Percentiles rank a stretch among this genome's conserved stretches.
Evolutionary conservation across 1,139 yeast species (phyloP).

Genomic region (Taiozyma sp.): DNA sequence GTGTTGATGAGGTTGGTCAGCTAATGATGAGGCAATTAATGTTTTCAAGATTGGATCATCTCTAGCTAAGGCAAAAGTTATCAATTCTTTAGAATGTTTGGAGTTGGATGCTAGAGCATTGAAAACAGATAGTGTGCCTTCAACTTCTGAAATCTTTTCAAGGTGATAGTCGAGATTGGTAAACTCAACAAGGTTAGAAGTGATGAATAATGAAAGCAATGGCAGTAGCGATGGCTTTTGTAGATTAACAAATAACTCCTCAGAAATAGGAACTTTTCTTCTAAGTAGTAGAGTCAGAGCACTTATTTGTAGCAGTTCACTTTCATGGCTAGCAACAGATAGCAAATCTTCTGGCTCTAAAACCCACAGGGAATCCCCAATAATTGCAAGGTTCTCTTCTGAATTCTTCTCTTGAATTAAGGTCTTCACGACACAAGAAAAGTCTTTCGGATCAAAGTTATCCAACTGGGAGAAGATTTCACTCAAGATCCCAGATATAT

Average conservation of each 20-base stretch:
- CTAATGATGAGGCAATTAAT: slow-evolving; percentile 16
- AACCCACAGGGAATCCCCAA: slow-evolving; percentile 19
- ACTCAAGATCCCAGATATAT: slow-evolving; percentile 31
- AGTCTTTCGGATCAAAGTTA: slow-evolving; percentile 12
- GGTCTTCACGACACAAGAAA: slow-evolving; percentile 6
- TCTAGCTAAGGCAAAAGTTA: slow-evolving; percentile 6
- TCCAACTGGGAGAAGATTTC: slow-evolving; percentile 36
- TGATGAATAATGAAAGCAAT: slow-evolving; percentile 7
- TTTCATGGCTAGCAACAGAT: not conserved
- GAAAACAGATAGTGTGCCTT: slow-evolving; percentile 5
- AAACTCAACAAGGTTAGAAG: slow-evolving; percentile 12
- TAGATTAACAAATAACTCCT: slow-evolving; percentile 4
- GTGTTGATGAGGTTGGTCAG: not conserved
- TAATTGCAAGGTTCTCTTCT: slow-evolving; percentile 6
- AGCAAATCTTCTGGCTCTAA: slow-evolving; percentile 13
- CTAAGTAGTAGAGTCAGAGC: slow-evolving; percentile 10
- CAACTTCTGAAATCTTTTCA: not conserved
- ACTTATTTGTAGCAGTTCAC: slow-evolving; percentile 6
- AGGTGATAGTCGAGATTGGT: slow-evolving; percentile 10
- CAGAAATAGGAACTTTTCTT: slow-evolving; percentile 11
- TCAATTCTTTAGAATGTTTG: slow-evolving; percentile 2
- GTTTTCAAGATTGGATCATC: slow-evolving; percentile 10
- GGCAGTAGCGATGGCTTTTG: not conserved
- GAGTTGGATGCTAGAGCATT: slow-evolving; percentile 5
- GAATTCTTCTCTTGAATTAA: not conserved